These are phyloP conservation scores for Prasinococcaceae sp. DNA, from an alignment of 139 green algal genomes.

Conservation along the genomic window DNA sequence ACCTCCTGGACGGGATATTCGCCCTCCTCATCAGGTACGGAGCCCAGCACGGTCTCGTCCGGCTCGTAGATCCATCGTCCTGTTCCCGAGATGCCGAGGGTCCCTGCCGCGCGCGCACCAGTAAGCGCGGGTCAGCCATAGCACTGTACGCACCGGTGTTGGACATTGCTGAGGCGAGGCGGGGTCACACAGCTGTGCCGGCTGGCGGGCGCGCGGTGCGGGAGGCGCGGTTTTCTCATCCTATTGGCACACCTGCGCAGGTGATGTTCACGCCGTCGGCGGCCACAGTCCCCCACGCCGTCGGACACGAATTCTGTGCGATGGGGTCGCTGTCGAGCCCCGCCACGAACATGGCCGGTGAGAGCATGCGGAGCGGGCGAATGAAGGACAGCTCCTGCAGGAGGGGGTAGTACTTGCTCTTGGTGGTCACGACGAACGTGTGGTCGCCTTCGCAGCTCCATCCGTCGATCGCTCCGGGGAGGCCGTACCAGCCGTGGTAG, in stretches of 20 bases:
- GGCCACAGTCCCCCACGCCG: no score
- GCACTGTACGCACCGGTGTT: no score
- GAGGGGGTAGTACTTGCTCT: constrained; percentile 11
- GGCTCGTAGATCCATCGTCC: background rate
- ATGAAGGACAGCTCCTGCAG: constrained; percentile 16
- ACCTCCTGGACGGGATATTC: background rate
- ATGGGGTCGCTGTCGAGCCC: constrained; percentile 7
- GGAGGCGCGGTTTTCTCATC: no score
- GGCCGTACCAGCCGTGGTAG: constrained; percentile 12
- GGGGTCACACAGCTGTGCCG: no score
- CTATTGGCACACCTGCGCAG: background rate
- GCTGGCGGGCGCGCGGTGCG: no score
- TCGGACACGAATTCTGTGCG: constrained; percentile 7
- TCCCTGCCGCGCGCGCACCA: no score
- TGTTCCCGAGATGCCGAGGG: background rate
- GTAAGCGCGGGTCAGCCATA: no score
- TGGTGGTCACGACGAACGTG: constrained; percentile 11
- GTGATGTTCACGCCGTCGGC: background rate
- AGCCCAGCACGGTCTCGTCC: no score
- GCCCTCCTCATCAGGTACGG: background rate
- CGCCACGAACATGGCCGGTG: constrained; percentile 6
- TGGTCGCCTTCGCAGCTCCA: constrained; percentile 8
- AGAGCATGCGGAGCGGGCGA: constrained; percentile 10
- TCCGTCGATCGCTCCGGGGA: constrained; percentile 3
- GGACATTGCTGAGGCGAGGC: no score